A percentile compares a stretch with the other conserved stretches of the same genome.
Evolutionary conservation across 495 filamentous ascomycete species (phyloP).

Genomic region (Talaromyces trachyspermus): DNA sequence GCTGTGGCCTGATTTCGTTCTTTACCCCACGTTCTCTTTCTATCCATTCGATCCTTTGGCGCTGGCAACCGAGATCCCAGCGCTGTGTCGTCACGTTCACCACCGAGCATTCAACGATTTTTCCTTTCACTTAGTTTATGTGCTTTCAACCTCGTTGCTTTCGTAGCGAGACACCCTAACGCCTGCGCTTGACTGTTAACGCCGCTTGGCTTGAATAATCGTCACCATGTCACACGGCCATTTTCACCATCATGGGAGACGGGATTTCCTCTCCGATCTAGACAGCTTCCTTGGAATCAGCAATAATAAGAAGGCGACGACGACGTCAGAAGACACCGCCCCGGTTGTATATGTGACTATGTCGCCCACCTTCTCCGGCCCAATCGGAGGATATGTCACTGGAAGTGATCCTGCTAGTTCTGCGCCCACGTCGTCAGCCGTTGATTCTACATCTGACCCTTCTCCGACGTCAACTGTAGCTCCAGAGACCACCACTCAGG

Average conservation of each 20-base stretch:
- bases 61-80: background rate
- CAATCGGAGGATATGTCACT: slow-evolving; percentile 49
- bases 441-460: slow-evolving; percentile 10
- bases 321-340: slow-evolving; percentile 3
- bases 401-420: too few species aligned
- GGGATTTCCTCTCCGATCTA: slow-evolving; percentile 3
- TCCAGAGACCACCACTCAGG: slow-evolving; percentile 13
- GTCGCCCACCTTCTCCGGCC: slow-evolving; percentile 46
- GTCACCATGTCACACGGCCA: slow-evolving; percentile 6
- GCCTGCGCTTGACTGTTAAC: too few species aligned
- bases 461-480: slow-evolving; percentile 9
- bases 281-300: background rate
- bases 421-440: too few species aligned
- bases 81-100: too few species aligned
- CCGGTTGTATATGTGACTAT: slow-evolving; percentile 50
- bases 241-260: slow-evolving; percentile 2
- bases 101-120: too few species aligned
- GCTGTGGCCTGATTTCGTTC: slow-evolving; percentile 8
- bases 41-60: background rate
- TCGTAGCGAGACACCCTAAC: too few species aligned
- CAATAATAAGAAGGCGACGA: background rate
- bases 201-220: too few species aligned
- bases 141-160: too few species aligned
- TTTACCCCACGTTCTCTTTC: slow-evolving; percentile 7
- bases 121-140: too few species aligned